Base-by-base conservation (phyloP, 1,284 basidiomycete species). In the Pseudozyma flocculosa region DNA sequence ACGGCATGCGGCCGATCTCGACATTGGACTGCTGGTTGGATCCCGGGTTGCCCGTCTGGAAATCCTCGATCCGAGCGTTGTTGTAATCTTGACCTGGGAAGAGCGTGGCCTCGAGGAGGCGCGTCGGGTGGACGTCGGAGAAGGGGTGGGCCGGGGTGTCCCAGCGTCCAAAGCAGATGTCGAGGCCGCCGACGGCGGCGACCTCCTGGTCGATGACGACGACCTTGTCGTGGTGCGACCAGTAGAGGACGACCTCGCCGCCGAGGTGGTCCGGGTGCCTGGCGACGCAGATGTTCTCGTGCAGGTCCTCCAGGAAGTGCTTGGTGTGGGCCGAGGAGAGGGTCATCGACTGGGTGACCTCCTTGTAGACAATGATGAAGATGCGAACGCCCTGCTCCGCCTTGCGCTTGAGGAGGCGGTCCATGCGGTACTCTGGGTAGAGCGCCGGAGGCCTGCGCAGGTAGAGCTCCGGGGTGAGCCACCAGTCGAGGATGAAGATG, bases 151-250 rank as follows among this genome's bases (percentile, higher is more conserved):
- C n/a, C 22, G 58, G 58, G 18, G 58, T 58, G 79, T 96, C 93
- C 92, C 92, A 97, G 30, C 93, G 86, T 7, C 93, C 93, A 70
- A 92, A 93, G 80, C 92, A 95, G 18, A 93, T 83, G 75, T 95
- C 92, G 18, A 94, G 83, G 21, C 91, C 91, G 23, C 92, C 89
- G 51, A 91, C 85, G 30, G 55, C 68, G 84, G 62, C 68, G 22
- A 34, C 26, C 3, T 19, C 29, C 75, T 92, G 91, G 79, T 95
- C 92, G 11, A 95, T 87, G 13, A 91, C 63, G 41, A 81, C 81
- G 7, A 82, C 34, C 68, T 82, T 81, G 63, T 81, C 80, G 65
- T 81, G 80, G 61, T 82, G 80, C n/a, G 73, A 58, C 48, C 58
- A 63, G 18, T 43, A 53, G 7, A 50, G 23, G 14, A 51, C 47